phyloP scores from a whole-genome alignment of 768 basidiomycete species.

The Hemileccinum impolitum region DNA sequence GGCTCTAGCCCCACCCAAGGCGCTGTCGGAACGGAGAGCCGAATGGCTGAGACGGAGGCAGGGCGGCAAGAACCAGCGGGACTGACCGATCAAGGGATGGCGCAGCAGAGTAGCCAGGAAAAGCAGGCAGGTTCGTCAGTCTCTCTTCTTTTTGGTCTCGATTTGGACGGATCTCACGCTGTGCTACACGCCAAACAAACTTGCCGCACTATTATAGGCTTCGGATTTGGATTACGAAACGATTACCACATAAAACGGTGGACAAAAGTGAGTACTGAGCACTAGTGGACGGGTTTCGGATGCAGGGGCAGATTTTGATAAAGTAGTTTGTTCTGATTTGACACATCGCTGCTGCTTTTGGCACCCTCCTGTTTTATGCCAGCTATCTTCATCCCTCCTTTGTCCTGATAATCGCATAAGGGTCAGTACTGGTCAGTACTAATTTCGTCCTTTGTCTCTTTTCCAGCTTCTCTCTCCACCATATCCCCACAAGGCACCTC shows the following conservation, averaged over 20 bases:
- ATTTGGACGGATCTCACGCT: constrained; percentile 10
- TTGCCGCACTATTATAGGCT: not conserved
- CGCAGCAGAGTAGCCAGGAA: not conserved
- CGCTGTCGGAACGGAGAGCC: not conserved
- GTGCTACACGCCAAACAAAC: constrained; percentile 10
- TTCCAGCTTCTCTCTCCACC: constrained; percentile 15
- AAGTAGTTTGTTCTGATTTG: constrained; percentile 22
- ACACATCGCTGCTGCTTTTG: constrained; percentile 26
- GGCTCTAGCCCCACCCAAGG: not conserved
- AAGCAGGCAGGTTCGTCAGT: constrained; percentile 10
- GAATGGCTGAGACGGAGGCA: not conserved
- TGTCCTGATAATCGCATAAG: constrained; percentile 33
- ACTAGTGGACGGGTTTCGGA: not conserved
- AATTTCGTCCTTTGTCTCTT: constrained; percentile 20
- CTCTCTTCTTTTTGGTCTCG: not conserved
- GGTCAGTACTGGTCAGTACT: constrained; percentile 25
- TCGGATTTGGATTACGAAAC: not conserved
- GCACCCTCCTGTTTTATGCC: constrained; percentile 34
- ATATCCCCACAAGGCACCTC: constrained; percentile 20
- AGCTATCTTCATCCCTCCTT: constrained; percentile 19
- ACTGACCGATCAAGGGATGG: not conserved
- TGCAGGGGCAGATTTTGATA: constrained; percentile 13
- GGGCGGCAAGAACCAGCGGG: not conserved
- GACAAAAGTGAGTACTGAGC: constrained; percentile 3
- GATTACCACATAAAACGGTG: not conserved